phyloP scores from a whole-genome alignment of 495 filamentous ascomycete species.

The Aspergillus leporis region DNA sequence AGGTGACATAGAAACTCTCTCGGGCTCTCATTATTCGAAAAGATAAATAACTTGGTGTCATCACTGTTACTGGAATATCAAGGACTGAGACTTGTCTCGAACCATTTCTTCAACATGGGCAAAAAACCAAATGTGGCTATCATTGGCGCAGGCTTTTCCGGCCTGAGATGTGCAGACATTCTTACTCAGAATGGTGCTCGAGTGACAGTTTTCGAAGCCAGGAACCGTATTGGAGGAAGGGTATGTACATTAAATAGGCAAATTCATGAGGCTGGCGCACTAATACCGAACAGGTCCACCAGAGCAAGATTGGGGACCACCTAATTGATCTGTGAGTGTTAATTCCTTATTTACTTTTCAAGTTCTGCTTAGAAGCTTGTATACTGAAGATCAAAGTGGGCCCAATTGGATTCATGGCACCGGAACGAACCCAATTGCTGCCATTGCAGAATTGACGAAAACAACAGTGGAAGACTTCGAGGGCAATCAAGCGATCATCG shows the following conservation, averaged over 20 bases:
- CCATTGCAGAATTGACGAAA: constrained; percentile 68
- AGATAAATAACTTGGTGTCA: neutral
- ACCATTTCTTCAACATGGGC: constrained; percentile 22
- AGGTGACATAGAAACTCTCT: too few relatives aligned
- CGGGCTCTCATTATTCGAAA: too few relatives aligned
- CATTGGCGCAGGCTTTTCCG: constrained; percentile 86
- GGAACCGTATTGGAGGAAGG: constrained; percentile 81
- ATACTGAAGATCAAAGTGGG: constrained; percentile 52
- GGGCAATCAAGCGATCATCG: constrained; percentile 57
- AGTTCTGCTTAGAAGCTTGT: neutral
- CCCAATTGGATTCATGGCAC: constrained; percentile 97
- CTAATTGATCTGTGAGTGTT: constrained; percentile 47
- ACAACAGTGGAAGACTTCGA: constrained; percentile 59
- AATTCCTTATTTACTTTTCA: neutral
- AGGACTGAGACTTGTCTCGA: too few relatives aligned
- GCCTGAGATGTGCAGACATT: constrained; percentile 81
- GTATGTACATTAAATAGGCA: constrained; percentile 41
- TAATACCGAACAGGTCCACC: constrained; percentile 36
- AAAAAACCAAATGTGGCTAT: constrained; percentile 62
- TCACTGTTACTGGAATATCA: neutral
- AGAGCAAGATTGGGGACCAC: constrained; percentile 39
- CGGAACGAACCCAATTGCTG: constrained; percentile 77
- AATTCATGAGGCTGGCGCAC: neutral
- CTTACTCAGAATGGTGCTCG: constrained; percentile 73
- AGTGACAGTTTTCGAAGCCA: constrained; percentile 84